A percentile compares a stretch with the other conserved stretches of the same genome.
Conservation (phyloP, 1,284 basidiomycete species). For the Papiliotrema terrestris region DNA sequence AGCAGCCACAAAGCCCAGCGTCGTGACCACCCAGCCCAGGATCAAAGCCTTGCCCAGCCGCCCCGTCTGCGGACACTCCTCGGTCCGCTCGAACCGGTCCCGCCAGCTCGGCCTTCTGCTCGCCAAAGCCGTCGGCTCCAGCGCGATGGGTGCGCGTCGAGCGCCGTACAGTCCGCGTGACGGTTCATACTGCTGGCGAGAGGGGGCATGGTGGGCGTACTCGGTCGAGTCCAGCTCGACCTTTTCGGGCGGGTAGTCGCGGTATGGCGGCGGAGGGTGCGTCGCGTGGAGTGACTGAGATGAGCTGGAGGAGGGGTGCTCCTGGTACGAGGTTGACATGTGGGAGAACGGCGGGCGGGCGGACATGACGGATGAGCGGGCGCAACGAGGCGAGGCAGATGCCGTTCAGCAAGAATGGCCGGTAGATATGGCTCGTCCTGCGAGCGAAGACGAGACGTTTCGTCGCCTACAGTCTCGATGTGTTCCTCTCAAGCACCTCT, state of each 20-base stretch:
- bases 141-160: background rate
- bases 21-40: conserved; percentile 43
- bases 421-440: no score
- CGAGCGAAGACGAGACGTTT: no score
- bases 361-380: background rate
- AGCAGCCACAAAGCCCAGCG: conserved; percentile 36
- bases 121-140: background rate
- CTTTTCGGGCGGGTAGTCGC: background rate
- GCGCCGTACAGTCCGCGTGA: background rate
- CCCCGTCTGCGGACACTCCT: conserved; percentile 11
- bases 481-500: no score
- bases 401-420: background rate
- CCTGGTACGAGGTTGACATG: background rate
- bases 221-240: background rate
- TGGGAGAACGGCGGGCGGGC: background rate
- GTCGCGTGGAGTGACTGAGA: no score
- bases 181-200: background rate
- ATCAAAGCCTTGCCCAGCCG: conserved; percentile 36
- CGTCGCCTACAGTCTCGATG: no score
- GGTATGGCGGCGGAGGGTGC: no score
- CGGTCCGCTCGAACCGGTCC: background rate
- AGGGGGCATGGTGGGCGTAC: background rate
- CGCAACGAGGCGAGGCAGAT: no score
- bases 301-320: background rate
- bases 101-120: background rate